Base-by-base conservation (phyloP, 495 filamentous ascomycete genomes). In the Evansstolkia leycettana region DNA sequence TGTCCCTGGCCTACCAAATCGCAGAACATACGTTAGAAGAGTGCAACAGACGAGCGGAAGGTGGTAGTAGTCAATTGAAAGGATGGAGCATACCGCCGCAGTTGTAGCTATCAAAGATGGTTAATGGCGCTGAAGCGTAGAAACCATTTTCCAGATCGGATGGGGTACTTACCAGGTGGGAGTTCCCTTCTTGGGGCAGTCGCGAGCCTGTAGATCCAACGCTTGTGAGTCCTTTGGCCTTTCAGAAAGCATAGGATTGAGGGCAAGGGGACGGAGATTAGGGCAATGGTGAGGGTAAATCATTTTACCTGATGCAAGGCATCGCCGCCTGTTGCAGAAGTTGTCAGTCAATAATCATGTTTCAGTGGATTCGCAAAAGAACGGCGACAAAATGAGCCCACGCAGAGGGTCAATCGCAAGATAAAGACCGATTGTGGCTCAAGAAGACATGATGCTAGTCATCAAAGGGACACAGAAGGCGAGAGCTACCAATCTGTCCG, bases 151-250 rank as follows among this genome's bases (percentile, higher is more conserved):
- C 23, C 32, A 30, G 33, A 36, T 31, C 17, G 37, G 11, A 23
- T 16, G 36, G 41, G 26, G 37, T n/a, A 38, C 55, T 67, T 66
- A 85, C 78, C 89, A 96, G 54, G 88, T 92, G 30, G 87, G 82
- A 38, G 79, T 84, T 40, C 84, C 86, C 65, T 87, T 84, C 71
- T 80, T 87, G 45, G 89, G 88, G 72, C 89, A 96, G 49, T 95
- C 89, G 51, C 87, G 85, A 47, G 87, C 84, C 82, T 84, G 51
- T 32, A 48, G 24, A 39, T 48, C 41, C 33, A 18, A 46, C 41
- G 30, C 37, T 34, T 43, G 47, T 53, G 27, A 55, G 51, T 43
- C 32, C 25, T 33, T 39, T 23, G 38, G 25, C 7, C 20, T 19
- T 19, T 33, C 5, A 6, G n/a, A 8, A 33, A 4, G 13, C 3